A percentile compares a stretch with the other conserved stretches of the same genome.
Evolutionary conservation across 768 basidiomycete genomes (phyloP).

Genomic region (Tubosaeta sp.): DNA sequence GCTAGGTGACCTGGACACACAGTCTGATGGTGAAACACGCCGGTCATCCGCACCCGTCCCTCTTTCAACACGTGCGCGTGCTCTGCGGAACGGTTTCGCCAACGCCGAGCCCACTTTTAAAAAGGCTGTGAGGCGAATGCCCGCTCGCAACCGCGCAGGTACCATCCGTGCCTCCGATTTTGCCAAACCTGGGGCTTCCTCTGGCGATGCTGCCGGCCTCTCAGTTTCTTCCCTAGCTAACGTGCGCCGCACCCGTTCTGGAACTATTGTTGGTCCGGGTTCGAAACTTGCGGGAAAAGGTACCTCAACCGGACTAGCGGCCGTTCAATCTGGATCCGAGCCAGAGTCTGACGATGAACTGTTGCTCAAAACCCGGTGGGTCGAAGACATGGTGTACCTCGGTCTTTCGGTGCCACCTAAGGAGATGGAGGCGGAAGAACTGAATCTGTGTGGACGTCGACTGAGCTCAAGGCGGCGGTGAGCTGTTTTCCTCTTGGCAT

Average conservation of each 20-base stretch:
- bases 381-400: slow-evolving; percentile 21
- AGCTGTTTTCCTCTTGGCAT: neutral
- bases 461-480: slow-evolving; percentile 9
- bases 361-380: slow-evolving; percentile 17
- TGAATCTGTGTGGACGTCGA: slow-evolving; percentile 22
- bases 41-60: neutral
- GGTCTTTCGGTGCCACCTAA: slow-evolving; percentile 9
- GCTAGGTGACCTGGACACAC: slow-evolving; percentile 11
- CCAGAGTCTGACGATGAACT: slow-evolving; percentile 26
- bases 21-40: slow-evolving; percentile 8
- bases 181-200: slow-evolving; percentile 11
- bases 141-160: slow-evolving; percentile 40
- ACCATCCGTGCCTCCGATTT: slow-evolving; percentile 52
- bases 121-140: slow-evolving; percentile 6
- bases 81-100: slow-evolving; percentile 15
- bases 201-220: too few species aligned
- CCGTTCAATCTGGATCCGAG: slow-evolving; percentile 6
- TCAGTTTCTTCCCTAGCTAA: slow-evolving; percentile 6
- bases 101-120: slow-evolving; percentile 5
- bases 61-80: slow-evolving; percentile 16
- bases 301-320: neutral
- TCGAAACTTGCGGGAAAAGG: slow-evolving; percentile 19
- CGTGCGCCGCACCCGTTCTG: slow-evolving; percentile 44
- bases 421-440: slow-evolving; percentile 21
- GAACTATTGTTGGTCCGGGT: slow-evolving; percentile 38